Evolutionary conservation across 805 yeast genomes (phyloP), one percentile per base, ranked within the genome.

Genomic region (Yamadazyma takamatsuzukensis): DNA sequence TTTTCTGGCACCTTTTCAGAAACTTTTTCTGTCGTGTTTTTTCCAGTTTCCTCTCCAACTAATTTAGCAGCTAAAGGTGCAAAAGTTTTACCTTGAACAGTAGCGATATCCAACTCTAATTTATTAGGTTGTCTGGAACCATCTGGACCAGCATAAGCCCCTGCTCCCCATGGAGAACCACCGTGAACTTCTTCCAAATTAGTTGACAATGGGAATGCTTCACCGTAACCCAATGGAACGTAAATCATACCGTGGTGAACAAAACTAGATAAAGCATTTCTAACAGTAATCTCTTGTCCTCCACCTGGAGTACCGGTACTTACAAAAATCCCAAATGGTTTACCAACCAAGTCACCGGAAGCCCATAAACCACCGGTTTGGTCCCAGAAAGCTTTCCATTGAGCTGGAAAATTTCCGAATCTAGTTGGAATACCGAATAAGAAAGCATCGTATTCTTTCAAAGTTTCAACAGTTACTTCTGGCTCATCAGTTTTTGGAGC

Each of bases 121-220:
- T 64, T 70, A 26, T 78, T 48, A 21, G 87, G 82, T 47, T 67
- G 64, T 66, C 94, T 77, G 6, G 83, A 73, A 31, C 94, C 95
- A 52, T 82, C 90, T 32, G 72, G 67, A 30, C 78, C 84, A 18
- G 95, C 88, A 49, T 72, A 67, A 23, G 84, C 64, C 46, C 95
- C 95, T 21, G 95, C 83, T 56, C 95, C 95, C 87, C 88, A 86
- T 28, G 95, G 76, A 15, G 88, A 74, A 35, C 83, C 84, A 44
- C 95, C 95, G 54, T 82, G 94, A 30, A 76, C 70, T 62, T 83
- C 87, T 3, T 70, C 74, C 27, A 80, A 49, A 59, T 68, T 69
- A 26, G 83, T 60, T 43, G 80, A 49, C 45, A 39, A 30, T 31
- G 46, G 43, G 28, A 25, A 25, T 13, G 28, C 28, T 25, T 25